Evolutionary conservation across 768 basidiomycete genomes (phyloP), one percentile per base, ranked within the genome.

Genomic region (Naganishia randhawae): DNA sequence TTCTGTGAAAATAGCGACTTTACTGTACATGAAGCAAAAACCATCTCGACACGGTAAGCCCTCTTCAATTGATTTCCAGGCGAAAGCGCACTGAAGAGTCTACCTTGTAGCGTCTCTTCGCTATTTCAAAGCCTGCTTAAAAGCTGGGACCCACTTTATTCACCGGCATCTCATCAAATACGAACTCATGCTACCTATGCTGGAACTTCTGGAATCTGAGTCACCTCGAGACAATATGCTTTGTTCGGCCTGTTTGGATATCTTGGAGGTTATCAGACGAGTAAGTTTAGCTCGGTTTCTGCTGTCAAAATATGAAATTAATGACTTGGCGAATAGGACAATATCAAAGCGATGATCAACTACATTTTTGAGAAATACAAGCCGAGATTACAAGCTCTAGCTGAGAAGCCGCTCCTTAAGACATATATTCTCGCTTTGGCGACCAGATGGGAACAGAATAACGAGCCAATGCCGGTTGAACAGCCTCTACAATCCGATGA

Each of bases 241-340:
- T 65, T 90, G 89, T 73, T 93, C 92, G 74, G 91, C 93, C 42
- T 97, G 92, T 83, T 89, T 96, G 78, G 96, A 98, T 78, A 89
- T 90, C 71, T 93, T 98, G 74, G 96, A 99, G 73, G 85, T 86
- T 72, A 89, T 98, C 80, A 87, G 92, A 65, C 85, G 86, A 82
- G 93, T 94, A 70, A 71, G 85, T 80, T 22, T 52, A 48, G 45
- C 51, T 6, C 17, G 37, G 5, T 5, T 65, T 9, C 37, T 3
- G 29, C 7, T 14, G 6, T 22, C 19, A n/a, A n/a, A 48, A 19
- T 4, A 39, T 1, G 35, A 51, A 13, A 50, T 61, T 50, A 54
- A 25, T 39, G 16, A 6, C 45, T 64, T 9, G 62, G 25, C 50
- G 27, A 16, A 19, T 75, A 93, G 90, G 91, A 93, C 75, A 95